Percentiles rank a stretch among this genome's conserved stretches.
These are phyloP conservation scores for Phytopythium litorale DNA, from an alignment of 352 stramenopile species.

Conservation along the genomic window DNA sequence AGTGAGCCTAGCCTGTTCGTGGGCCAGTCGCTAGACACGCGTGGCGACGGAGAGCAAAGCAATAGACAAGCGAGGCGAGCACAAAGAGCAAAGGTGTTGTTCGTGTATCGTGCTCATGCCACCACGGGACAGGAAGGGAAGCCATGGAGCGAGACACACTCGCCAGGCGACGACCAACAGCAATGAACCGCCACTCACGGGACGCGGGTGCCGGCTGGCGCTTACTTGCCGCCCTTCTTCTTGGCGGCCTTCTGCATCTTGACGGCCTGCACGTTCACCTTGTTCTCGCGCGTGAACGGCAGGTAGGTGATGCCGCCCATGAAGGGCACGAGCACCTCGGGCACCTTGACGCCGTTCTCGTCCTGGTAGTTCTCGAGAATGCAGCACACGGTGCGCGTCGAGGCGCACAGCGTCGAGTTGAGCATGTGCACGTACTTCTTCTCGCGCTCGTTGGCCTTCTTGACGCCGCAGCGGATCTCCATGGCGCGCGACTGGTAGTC, in stretches of 20 bases:
- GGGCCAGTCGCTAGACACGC: neutral
- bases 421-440: slow-evolving; percentile 99
- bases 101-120: neutral
- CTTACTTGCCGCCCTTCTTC: slow-evolving; percentile 87
- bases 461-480: slow-evolving; percentile 95
- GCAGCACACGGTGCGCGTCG: slow-evolving; percentile 98
- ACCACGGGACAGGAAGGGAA: neutral
- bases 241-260: slow-evolving; percentile 95
- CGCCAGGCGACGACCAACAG: neutral
- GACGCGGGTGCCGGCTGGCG: neutral
- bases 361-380: slow-evolving; percentile 99
- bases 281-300: slow-evolving; percentile 95
- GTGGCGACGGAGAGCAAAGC: neutral
- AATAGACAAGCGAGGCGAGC: neutral
- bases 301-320: slow-evolving; percentile 99
- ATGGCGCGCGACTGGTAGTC: slow-evolving; percentile 97
- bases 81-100: neutral
- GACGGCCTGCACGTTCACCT: slow-evolving; percentile 87
- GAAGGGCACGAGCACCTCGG: slow-evolving; percentile 96
- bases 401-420: slow-evolving; percentile 98
- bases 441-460: slow-evolving; percentile 93
- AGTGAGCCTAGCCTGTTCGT: slow-evolving; percentile 3
- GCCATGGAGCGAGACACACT: neutral
- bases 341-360: slow-evolving; percentile 95
- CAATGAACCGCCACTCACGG: neutral